These are phyloP conservation scores for Aurantiochytrium sp. DNA, from an alignment of 108 stramenopile genomes.

Conservation along the genomic window DNA sequence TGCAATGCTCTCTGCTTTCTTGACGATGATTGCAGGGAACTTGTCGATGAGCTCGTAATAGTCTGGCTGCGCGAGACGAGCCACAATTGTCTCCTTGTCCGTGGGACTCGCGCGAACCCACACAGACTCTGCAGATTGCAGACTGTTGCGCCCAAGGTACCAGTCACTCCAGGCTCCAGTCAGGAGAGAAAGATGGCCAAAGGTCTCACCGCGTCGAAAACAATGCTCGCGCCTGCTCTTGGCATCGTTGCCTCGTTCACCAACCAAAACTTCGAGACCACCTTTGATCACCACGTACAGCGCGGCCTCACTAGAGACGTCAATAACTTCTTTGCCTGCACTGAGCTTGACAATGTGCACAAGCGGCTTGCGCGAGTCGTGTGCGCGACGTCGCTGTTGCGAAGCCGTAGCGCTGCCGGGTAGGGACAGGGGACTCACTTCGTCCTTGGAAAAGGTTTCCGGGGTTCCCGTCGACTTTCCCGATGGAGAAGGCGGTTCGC, in stretches of 20 bases:
- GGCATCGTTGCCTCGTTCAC: neutral
- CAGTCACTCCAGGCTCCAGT: constrained; percentile 6
- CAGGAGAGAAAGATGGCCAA: neutral
- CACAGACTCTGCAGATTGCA: neutral
- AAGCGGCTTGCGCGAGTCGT: neutral
- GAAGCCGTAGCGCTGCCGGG: neutral
- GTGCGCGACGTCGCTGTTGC: neutral
- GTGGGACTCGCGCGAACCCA: neutral
- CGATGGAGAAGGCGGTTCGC: neutral
- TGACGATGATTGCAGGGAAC: neutral
- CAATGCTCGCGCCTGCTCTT: neutral
- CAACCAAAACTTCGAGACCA: neutral
- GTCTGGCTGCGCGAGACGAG: neutral
- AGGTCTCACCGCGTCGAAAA: neutral
- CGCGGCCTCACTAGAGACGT: neutral
- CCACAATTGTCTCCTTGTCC: neutral
- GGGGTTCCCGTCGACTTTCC: neutral
- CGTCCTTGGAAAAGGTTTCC: neutral
- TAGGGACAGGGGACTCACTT: neutral
- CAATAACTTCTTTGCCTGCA: neutral
- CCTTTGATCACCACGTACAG: neutral
- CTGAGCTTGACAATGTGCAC: neutral
- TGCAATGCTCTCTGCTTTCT: neutral
- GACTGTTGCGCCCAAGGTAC: neutral
- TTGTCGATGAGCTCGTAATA: neutral